Base-by-base conservation (phyloP, 108 stramenopile genomes). In the Mediolabrus comicus region DNA sequence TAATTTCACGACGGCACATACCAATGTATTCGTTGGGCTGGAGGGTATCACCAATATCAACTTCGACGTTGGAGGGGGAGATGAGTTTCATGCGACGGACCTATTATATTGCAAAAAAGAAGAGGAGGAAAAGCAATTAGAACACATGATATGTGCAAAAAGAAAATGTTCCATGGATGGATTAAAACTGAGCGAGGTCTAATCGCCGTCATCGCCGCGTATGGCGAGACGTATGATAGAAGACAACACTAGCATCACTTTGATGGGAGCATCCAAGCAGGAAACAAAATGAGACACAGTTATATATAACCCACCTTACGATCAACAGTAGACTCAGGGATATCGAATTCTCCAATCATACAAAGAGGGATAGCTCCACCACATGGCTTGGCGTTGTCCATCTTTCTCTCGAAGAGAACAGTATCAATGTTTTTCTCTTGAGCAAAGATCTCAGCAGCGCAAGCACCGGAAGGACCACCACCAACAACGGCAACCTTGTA, bases 371-470 rank as follows among this genome's bases (percentile, higher is more conserved):
- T 98, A 64, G 98, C 98, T 30, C 98, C 98, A 34, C 98, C 98
- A 69, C 98, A 98, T 24, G 98, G 98, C 95, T 98, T 98, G 80
- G 97, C 98, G 84, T 98, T 98, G 87, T 98, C 94, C 79, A 98
- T 93, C 93, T 98, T 98, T 28, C 98, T 89, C 84, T 98, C 98
- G 76, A 98, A 90, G 27, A 98, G 31, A 49, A 92, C 82, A 13
- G 96, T 96, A 52, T 98, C 98, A 52, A 98, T 92, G 31, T 87
- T 84, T 76, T 87, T 89, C 74, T 97, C 95, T 67, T 95, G 92
- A 17, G 98, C 98, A 62, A 97, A 91, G 83, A 95, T 90, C 80
- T 98, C 98, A 19, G 98, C 98, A 38, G 98, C 98, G 74, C 98
- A 98, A 36, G 98, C 93, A 36, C 98, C 98, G 27, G 96, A 89